These are phyloP conservation scores for Laetiporus sulphureus DNA, from an alignment of 1,284 basidiomycete species.

Conservation along the genomic window DNA sequence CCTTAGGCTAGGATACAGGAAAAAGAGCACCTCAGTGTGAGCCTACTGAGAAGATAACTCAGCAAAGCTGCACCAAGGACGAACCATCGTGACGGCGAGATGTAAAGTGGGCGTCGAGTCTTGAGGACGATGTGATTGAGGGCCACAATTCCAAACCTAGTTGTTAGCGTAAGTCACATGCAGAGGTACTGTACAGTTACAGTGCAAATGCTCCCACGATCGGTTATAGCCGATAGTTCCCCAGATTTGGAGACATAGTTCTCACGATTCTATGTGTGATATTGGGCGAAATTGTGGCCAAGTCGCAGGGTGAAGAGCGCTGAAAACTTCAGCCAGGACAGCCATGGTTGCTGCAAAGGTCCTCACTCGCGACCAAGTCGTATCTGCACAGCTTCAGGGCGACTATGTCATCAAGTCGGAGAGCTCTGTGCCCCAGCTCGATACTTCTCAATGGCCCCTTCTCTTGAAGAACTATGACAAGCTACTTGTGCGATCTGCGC, in stretches of 20 bases:
- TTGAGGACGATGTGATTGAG: constrained; percentile 19
- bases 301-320: no score
- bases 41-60: constrained; percentile 91
- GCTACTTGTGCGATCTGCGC: constrained; percentile 87
- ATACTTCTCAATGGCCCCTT: constrained; percentile 97
- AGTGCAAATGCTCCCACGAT: constrained; percentile 11
- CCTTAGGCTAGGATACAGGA: constrained; percentile 50
- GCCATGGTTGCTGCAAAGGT: constrained; percentile 40
- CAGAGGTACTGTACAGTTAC: constrained; percentile 25
- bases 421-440: constrained; percentile 66
- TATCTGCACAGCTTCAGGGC: constrained; percentile 63
- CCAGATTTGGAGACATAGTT: background rate
- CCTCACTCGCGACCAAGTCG: constrained; percentile 61
- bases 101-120: constrained; percentile 14
- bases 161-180: constrained; percentile 4
- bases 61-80: constrained; percentile 75
- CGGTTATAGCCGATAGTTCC: background rate
- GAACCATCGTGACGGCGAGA: constrained; percentile 53
- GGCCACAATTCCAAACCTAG: background rate
- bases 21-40: constrained; percentile 41
- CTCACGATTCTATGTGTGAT: constrained; percentile 1
- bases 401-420: constrained; percentile 86
- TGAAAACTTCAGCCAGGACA: constrained; percentile 15
- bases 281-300: constrained; percentile 12
- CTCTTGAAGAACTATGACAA: constrained; percentile 99